Percentiles rank a stretch among this genome's conserved stretches.
Evolutionary conservation across 352 stramenopile species (phyloP).

Genomic region (Plasmopara halstedii): DNA sequence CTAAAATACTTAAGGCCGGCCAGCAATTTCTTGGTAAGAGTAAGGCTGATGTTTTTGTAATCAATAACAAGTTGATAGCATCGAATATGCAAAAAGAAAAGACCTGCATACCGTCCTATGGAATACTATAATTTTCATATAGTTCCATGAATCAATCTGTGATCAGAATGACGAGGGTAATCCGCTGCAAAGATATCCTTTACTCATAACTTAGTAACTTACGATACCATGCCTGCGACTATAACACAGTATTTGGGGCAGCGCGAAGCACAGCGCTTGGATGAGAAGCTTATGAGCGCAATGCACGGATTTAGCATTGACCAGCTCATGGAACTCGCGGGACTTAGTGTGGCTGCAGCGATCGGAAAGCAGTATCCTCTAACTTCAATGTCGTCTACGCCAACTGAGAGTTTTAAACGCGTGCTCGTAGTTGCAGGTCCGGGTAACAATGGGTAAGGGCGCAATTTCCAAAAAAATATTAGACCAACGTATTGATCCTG

Average conservation of each 20-base stretch:
- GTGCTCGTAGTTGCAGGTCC: constrained; percentile 94
- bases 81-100: too few species aligned
- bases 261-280: constrained; percentile 69
- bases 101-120: too few species aligned
- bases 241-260: constrained; percentile 54
- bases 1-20: too few species aligned
- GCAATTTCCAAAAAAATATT: not conserved
- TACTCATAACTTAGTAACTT: too few species aligned
- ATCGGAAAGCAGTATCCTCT: constrained; percentile 67
- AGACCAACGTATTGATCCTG: not conserved
- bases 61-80: too few species aligned
- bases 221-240: not conserved
- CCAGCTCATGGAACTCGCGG: constrained; percentile 99
- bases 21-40: too few species aligned
- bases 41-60: too few species aligned
- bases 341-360: constrained; percentile 90
- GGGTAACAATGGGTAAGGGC: constrained; percentile 94
- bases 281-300: constrained; percentile 88
- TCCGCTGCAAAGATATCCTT: too few species aligned
- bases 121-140: too few species aligned
- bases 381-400: not conserved
- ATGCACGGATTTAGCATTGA: constrained; percentile 89
- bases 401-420: constrained; percentile 13
- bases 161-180: too few species aligned
- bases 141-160: too few species aligned